Base-by-base conservation (phyloP, 2,329 filamentous ascomycete species). In the Aspergillus amoenus region DNA sequence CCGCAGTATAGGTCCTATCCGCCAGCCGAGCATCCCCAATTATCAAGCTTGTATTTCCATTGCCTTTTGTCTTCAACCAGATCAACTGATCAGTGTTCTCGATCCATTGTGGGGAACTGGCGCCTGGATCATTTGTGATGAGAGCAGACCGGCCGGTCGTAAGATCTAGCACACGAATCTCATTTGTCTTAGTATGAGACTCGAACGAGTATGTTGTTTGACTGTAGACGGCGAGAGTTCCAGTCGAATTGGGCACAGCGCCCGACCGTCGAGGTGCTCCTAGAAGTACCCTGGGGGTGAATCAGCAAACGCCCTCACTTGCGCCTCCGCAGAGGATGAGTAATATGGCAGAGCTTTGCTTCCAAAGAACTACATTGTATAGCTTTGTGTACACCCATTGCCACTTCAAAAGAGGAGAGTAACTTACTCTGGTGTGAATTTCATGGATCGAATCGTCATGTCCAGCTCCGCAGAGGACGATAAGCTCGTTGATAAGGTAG, bases 131-230 rank as follows among this genome's bases (percentile, higher is more conserved):
- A 60, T 76, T 78, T 40, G 76, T 78, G 48, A 81, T 68, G 11
- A 78, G 66, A 11, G 69, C 68, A 1, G 75, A 75, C 24, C 71
- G 71, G 18, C 77, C 74, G 17, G 70, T 73, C 11, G 66, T 64
- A 37, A 80, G 70, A 41, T 81, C 75, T 4, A 81, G 60, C 4
- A 79, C 73, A 22, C 75, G 73, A 45, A 81, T 76, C 59, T 81
- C 79, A 46, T 72, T 75, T 32, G 71, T 78, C 60, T 78, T 78
- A 39, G 73, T 72, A 62, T 80, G 78, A 0, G 76, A 76, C 30
- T 80, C 76, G 62, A 81, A 81, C 21, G 78, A 80, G 60, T 81
- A 81, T n/a, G 73, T 71, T 2, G 78, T 77, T 53, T 80, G 77
- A 8, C 76, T 79, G 64, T 79, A 81, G 11, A 80, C 70, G 5